Conservation (phyloP, 257 asterid species). For the Linaria vulgaris region DNA sequence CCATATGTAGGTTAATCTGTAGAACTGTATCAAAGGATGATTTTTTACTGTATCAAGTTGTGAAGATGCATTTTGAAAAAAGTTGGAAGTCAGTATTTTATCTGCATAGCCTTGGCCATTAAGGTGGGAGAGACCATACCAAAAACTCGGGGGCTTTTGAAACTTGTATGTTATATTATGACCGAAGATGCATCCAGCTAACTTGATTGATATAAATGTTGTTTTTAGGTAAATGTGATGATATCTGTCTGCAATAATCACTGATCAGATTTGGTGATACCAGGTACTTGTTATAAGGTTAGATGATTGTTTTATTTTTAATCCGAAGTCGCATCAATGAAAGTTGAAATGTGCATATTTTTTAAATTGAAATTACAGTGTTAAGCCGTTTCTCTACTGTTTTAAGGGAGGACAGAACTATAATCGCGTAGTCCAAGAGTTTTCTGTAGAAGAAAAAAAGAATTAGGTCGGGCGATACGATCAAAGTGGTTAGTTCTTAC, state of each 20-base stretch:
- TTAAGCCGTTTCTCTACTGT: no score
- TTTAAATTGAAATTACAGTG: no score
- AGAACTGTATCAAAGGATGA: slow-evolving; percentile 19
- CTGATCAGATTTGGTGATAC: no score
- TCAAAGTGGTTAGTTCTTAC: no score
- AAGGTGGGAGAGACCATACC: not conserved
- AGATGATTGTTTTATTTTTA: no score
- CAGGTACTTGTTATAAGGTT: no score
- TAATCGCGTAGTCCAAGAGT: no score
- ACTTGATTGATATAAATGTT: not conserved
- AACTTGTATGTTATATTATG: not conserved
- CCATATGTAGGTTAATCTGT: slow-evolving; percentile 15
- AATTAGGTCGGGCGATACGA: no score
- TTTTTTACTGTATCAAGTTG: not conserved
- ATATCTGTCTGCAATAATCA: not conserved
- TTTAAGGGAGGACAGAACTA: no score
- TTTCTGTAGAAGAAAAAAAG: no score
- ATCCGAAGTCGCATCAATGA: no score
- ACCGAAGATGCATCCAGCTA: not conserved
- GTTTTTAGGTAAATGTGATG: not conserved
- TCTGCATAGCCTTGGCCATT: not conserved
- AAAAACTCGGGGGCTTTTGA: not conserved
- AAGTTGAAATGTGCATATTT: no score
- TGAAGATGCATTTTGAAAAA: slow-evolving; percentile 2
- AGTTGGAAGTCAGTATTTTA: not conserved